Percentiles rank a stretch among this genome's conserved stretches.
Conservation (phyloP, 2,329 filamentous ascomycete species). For the Capronia coronata region DNA sequence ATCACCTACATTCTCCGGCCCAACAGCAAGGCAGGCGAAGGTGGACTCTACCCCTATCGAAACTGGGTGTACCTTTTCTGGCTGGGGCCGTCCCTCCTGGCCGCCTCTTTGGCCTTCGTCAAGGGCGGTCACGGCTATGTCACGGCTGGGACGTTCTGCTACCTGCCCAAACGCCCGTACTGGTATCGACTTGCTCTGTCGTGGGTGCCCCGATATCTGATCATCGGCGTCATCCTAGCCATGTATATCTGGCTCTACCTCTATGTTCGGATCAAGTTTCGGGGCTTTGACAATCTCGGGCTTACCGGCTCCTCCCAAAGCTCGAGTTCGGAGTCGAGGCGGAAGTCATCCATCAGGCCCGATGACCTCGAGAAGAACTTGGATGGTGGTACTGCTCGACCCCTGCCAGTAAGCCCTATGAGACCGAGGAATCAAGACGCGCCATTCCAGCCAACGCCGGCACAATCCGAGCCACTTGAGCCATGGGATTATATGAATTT, state of each 20-base stretch:
- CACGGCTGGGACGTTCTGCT: constrained; percentile 62
- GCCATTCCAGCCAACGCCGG: background rate
- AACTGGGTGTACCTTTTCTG: constrained; percentile 53
- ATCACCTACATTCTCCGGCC: constrained; percentile 64
- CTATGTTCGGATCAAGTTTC: constrained; percentile 51
- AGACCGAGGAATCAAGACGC: background rate
- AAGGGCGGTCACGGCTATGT: constrained; percentile 50
- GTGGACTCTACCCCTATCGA: constrained; percentile 64
- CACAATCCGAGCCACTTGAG: constrained; percentile 2
- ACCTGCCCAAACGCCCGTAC: constrained; percentile 57
- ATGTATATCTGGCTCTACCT: constrained; percentile 65
- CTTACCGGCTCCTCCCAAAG: constrained; percentile 6
- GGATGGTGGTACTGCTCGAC: background rate
- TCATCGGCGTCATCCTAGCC: constrained; percentile 57
- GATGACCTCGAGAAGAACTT: constrained; percentile 4
- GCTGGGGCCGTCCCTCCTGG: constrained; percentile 52
- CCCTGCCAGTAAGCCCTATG: background rate
- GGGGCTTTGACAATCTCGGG: constrained; percentile 31
- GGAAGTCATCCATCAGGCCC: constrained; percentile 6
- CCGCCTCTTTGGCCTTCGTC: constrained; percentile 59
- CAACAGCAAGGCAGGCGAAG: constrained; percentile 41
- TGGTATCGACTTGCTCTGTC: constrained; percentile 64
- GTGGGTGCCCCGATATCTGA: constrained; percentile 68
- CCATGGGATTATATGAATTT: constrained; percentile 26
- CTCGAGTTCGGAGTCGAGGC: constrained; percentile 2